These are phyloP conservation scores for Saprolegnia parasitica DNA, from an alignment of 352 stramenopile genomes.

Conservation along the genomic window DNA sequence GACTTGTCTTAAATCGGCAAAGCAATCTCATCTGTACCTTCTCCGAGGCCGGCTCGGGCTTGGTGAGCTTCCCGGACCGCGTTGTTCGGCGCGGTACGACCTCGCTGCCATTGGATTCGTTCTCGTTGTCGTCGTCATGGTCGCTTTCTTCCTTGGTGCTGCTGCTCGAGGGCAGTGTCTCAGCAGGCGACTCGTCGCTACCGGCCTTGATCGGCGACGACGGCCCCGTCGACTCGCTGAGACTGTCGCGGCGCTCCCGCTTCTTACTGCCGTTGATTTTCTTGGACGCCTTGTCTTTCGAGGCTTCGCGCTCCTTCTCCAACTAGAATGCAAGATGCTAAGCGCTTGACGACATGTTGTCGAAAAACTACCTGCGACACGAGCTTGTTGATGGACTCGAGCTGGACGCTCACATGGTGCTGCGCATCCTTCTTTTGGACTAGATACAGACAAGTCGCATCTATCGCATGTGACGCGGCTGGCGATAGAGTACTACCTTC, in stretches of 20 bases:
- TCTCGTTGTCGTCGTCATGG: conserved; percentile 11
- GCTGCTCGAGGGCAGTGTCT: background rate
- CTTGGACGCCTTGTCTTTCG: conserved; percentile 18
- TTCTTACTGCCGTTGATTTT: background rate
- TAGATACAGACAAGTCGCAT: conserved; percentile 31
- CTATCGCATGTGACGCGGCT: conserved; percentile 10
- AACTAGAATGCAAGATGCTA: conserved; percentile 8
- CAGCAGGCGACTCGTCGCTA: background rate
- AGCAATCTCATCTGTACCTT: too few relatives aligned
- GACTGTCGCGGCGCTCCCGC: conserved; percentile 20
- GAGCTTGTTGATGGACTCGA: conserved; percentile 80
- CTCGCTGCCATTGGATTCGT: background rate
- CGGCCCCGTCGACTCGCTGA: conserved; percentile 2
- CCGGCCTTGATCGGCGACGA: conserved; percentile 15
- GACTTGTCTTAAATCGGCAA: too few relatives aligned
- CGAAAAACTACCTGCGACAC: conserved; percentile 70
- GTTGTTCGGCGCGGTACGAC: conserved; percentile 9
- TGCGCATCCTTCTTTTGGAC: conserved; percentile 70
- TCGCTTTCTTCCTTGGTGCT: conserved; percentile 13
- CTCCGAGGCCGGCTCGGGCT: background rate
- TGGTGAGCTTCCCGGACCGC: conserved; percentile 3
- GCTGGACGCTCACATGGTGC: conserved; percentile 64
- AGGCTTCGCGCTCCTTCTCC: conserved; percentile 24
- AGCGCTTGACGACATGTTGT: background rate
- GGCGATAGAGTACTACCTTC: too few relatives aligned